Conservation (phyloP, 441 rosid genomes). For the Arabidopsis hybrid region DNA sequence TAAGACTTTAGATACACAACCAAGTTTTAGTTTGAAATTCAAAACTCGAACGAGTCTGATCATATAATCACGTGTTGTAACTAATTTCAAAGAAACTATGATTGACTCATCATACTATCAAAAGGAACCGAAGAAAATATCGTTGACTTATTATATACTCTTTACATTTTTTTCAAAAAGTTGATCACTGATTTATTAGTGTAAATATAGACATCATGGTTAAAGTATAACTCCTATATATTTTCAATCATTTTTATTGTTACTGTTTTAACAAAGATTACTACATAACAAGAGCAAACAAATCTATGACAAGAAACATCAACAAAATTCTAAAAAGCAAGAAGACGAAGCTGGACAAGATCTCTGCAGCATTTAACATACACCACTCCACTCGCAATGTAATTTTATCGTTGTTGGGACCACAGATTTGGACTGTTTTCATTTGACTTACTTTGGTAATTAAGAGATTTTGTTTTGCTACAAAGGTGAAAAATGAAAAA, state of each 20-base stretch:
- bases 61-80: constrained; percentile 28
- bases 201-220: background rate
- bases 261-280: background rate
- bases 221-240: background rate
- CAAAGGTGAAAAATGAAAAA: constrained; percentile 2
- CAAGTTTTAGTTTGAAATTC: constrained; percentile 34
- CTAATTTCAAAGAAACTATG: constrained; percentile 23
- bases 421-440: constrained; percentile 25
- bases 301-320: constrained; percentile 33
- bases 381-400: constrained; percentile 28
- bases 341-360: constrained; percentile 44
- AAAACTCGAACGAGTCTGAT: constrained; percentile 30
- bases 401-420: constrained; percentile 38
- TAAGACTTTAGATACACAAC: constrained; percentile 18
- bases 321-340: constrained; percentile 38
- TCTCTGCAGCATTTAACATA: constrained; percentile 39
- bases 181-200: background rate
- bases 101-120: constrained; percentile 37
- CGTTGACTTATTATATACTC: constrained; percentile 6
- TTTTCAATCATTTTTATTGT: background rate
- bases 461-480: constrained; percentile 10
- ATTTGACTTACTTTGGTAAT: background rate
- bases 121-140: background rate
- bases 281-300: constrained; percentile 26
- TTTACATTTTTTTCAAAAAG: background rate